A percentile compares a stretch with the other conserved stretches of the same genome.
Evolutionary conservation across 139 green algal genomes (phyloP).

Genomic region (Tetradesmus lagerheimii): DNA sequence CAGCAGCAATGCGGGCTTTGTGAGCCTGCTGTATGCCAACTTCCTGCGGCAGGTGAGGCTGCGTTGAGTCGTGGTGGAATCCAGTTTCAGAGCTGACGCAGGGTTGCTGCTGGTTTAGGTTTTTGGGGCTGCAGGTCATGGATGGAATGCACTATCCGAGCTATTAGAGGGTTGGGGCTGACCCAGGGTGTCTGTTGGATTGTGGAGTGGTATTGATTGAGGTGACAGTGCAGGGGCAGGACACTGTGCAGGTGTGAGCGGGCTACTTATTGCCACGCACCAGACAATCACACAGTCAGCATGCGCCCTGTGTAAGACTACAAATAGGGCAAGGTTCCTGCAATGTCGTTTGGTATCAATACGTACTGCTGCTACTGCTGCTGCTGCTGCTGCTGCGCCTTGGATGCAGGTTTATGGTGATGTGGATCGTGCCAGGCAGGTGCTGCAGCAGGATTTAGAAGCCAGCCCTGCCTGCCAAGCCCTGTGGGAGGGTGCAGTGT

Average conservation of each 20-base stretch:
- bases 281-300: too few relatives aligned
- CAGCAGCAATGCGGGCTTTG: constrained; percentile 48
- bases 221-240: too few relatives aligned
- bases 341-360: not conserved
- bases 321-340: too few relatives aligned
- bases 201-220: too few relatives aligned
- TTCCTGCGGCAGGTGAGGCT: constrained; percentile 63
- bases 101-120: not conserved
- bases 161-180: too few relatives aligned
- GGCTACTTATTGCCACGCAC: too few relatives aligned
- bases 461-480: constrained; percentile 44
- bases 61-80: not conserved
- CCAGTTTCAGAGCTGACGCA: not conserved
- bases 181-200: too few relatives aligned
- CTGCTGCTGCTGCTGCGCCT: not conserved
- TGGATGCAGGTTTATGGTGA: constrained; percentile 39
- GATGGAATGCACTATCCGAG: too few relatives aligned
- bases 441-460: constrained; percentile 66
- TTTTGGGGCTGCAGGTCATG: too few relatives aligned
- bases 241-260: too few relatives aligned
- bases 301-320: too few relatives aligned
- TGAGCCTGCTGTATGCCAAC: constrained; percentile 76
- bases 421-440: constrained; percentile 49
- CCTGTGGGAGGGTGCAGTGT: constrained; percentile 79
- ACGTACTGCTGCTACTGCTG: not conserved